Evolutionary conservation across 179 eudicot genomes (phyloP), one percentile per base, ranked within the genome.

Genomic region (Spinacia oleracea): DNA sequence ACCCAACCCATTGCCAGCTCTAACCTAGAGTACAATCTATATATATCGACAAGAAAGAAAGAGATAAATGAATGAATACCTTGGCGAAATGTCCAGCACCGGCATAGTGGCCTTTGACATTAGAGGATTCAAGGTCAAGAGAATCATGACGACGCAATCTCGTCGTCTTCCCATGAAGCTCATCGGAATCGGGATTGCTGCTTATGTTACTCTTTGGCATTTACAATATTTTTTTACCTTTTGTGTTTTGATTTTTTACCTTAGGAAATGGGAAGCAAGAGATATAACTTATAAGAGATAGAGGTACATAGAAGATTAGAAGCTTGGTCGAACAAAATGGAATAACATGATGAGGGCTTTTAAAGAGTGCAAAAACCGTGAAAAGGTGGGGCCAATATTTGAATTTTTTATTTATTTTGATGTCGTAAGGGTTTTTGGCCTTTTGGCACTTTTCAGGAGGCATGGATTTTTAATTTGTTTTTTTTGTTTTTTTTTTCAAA

Each of bases 131-230:
- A 23, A 84, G 75, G 27, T 84, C 86, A 45, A 84, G 84, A 14
- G 86, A 84, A 58, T 84, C 86, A 34, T 77, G 63, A 53, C 86
- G 81, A 46, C 81, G 81, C 43, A 84, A 25, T 70, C 56, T 80
- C 6, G 45, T 6, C 9, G 70, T 32, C 77, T 53, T 78, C 40
- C 73, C 80, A 27, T 70, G 72, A 12, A 38, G 2, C 12, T 63
- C 76, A 9, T 60, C 66, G 1, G 66, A 25, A 60, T 60, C 34
- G 1, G 23, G 58, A 53, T 6, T 60, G 35, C 35, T 60, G 34
- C 66, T 60, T 27, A 60, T 27, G 31, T 25, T 29, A 60, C 66
- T 60, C 34, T 60, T 60, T 60, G 66, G 66, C 66, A 60, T 60
- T 60, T 60, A 53, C 23, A 20, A 20, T 53, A 53, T 48, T 48